Evolutionary conservation across 805 yeast species (phyloP), one percentile per base, ranked within the genome.

Genomic region (Ascoidea tarda): DNA sequence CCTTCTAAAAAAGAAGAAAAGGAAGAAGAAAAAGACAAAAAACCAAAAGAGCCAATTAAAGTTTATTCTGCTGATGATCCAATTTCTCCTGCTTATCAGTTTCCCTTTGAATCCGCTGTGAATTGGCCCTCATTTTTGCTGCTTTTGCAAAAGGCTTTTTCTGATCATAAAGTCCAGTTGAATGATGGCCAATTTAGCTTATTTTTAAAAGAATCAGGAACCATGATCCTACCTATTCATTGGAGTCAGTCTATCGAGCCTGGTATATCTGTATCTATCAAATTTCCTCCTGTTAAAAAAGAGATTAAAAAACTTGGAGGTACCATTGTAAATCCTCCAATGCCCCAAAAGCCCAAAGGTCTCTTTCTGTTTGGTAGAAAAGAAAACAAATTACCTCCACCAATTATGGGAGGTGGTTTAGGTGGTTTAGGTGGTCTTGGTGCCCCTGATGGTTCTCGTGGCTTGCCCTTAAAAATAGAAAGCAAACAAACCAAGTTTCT

Each of bases 111-210:
- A n/a, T 33, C 46, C 14, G 53, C 50, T 4, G 46, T 32, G 32
- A 55, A 54, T 14, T 55, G 58, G 58, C 28, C 49, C 1, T 45
- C 21, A 12, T 55, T 55, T 45, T 12, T 48, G 4, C 32, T n/a
- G 6, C 47, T 51, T 6, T 48, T 55, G 12, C 38, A 48, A 21
- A 56, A 51, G 10, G 58, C 58, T 5, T 55, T 51, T 46, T 56
- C 55, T 38, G 48, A 52, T 38, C 49, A 49, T 42, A 42, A 38
- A 44, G 46, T 10, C 12, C 50, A 50, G 16, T 50, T 54, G 31
- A 45, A 42, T 6, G 33, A 44, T n/a, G 52, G 49, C 45, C 49
- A 53, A n/a, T 16, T 55, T 14, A 48, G 32, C 6, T 48, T 55
- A 16, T 51, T 48, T 16, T 33, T 46, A 33, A 55, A 55, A 32